Conservation (phyloP, 2,329 filamentous ascomycete species). For the Pseudogymnoascus sp. region DNA sequence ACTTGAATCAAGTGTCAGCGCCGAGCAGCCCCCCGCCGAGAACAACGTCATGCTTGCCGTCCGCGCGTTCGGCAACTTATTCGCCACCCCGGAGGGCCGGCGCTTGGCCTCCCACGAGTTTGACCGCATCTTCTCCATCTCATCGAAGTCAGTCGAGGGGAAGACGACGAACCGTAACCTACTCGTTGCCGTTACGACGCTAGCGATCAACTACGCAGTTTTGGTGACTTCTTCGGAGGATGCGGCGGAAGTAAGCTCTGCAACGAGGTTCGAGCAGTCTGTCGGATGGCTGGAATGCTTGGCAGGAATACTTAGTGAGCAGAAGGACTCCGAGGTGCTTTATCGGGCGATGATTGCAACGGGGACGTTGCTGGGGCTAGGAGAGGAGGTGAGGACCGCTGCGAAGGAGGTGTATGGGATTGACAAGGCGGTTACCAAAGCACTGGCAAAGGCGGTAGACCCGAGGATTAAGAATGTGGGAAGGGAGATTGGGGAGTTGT, state of each 20-base stretch:
- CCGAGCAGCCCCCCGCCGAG: constrained; percentile 50
- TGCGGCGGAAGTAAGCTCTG: constrained; percentile 21
- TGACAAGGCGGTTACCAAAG: constrained; percentile 36
- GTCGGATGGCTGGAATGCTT: constrained; percentile 49
- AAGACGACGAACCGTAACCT: constrained; percentile 70
- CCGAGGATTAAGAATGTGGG: constrained; percentile 52
- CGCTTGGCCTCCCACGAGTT: constrained; percentile 51
- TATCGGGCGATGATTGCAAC: constrained; percentile 76
- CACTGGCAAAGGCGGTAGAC: constrained; percentile 47
- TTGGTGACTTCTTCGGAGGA: constrained; percentile 43
- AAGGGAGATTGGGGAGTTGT: constrained; percentile 47
- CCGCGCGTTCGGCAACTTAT: constrained; percentile 75
- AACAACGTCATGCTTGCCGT: constrained; percentile 86
- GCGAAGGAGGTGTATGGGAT: constrained; percentile 50
- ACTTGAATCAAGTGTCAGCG: constrained; percentile 51
- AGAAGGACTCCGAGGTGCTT: constrained; percentile 71
- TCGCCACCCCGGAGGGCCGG: constrained; percentile 65
- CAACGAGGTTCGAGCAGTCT: constrained; percentile 35
- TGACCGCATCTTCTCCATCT: constrained; percentile 38
- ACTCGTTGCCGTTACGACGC: constrained; percentile 70
- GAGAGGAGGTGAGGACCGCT: constrained; percentile 46
- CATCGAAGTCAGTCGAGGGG: constrained; percentile 55
- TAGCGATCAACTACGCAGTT: constrained; percentile 78
- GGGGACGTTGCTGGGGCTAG: constrained; percentile 63
- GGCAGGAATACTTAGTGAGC: constrained; percentile 52